phyloP scores from a whole-genome alignment of 176 grass and related monocot species.

The Otatea glauca region DNA sequence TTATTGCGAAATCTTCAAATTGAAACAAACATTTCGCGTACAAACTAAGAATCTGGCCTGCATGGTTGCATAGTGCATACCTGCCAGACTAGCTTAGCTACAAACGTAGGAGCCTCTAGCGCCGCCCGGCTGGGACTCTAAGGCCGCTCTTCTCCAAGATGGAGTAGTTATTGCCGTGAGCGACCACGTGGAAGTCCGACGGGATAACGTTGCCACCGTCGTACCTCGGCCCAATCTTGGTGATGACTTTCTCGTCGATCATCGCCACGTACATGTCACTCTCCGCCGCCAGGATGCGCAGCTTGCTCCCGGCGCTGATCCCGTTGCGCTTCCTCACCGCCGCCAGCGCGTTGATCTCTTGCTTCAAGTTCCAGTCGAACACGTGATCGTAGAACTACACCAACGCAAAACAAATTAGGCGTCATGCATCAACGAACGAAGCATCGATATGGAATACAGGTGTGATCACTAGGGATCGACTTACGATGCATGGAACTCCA shows the following conservation, averaged over 20 bases:
- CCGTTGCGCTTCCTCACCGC: conserved; percentile 42
- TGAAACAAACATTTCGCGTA: conserved; percentile 6
- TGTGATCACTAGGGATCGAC: background rate
- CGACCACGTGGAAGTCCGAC: conserved; percentile 43
- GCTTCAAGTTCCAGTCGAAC: conserved; percentile 62
- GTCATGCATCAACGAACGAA: background rate
- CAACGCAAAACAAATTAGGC: background rate
- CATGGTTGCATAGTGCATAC: no score
- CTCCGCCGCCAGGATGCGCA: conserved; percentile 49
- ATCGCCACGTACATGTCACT: conserved; percentile 52
- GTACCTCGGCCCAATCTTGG: conserved; percentile 47
- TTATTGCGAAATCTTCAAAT: background rate
- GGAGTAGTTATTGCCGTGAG: conserved; percentile 44
- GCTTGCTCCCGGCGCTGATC: conserved; percentile 50
- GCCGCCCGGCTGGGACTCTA: conserved; percentile 9
- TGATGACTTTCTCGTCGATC: conserved; percentile 46
- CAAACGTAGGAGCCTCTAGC: background rate
- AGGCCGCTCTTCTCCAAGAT: conserved; percentile 57
- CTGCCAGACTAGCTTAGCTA: background rate
- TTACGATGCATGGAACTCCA: conserved; percentile 62
- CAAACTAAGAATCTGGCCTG: background rate
- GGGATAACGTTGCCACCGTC: conserved; percentile 44
- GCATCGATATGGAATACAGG: background rate
- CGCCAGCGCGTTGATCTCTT: conserved; percentile 45
- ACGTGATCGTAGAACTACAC: conserved; percentile 68